A percentile compares a stretch with the other conserved stretches of the same genome.
phyloP scores from a whole-genome alignment of 805 yeast species.

The Suhomyces pyralidae region DNA sequence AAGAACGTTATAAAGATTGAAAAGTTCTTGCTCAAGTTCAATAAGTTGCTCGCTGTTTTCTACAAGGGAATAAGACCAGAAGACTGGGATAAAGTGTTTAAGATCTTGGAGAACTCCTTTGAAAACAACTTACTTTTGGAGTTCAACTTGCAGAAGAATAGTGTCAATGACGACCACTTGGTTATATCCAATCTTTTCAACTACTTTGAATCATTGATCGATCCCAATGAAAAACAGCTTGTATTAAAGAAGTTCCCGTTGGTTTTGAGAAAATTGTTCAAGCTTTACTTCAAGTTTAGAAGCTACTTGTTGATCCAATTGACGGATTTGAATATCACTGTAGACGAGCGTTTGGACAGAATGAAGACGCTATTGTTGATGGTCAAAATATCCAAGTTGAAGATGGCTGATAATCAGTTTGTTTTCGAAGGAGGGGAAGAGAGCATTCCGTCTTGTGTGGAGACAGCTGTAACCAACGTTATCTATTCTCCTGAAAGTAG shows the following conservation, averaged over 20 bases:
- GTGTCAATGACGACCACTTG: slow-evolving; percentile 52
- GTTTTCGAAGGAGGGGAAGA: slow-evolving; percentile 36
- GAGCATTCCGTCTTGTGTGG: slow-evolving; percentile 75
- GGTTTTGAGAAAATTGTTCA: slow-evolving; percentile 62
- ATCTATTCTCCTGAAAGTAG: slow-evolving; percentile 81
- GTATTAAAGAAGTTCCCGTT: slow-evolving; percentile 56
- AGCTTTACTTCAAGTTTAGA: slow-evolving; percentile 64
- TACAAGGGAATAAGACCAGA: slow-evolving; percentile 55
- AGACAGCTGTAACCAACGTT: slow-evolving; percentile 71
- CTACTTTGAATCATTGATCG: slow-evolving; percentile 63
- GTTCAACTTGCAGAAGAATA: slow-evolving; percentile 41
- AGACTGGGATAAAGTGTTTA: slow-evolving; percentile 80
- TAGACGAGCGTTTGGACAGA: slow-evolving; percentile 58
- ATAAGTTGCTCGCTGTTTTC: slow-evolving; percentile 55
- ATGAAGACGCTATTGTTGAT: slow-evolving; percentile 69
- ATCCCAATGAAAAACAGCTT: slow-evolving; percentile 38
- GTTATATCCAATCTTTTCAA: slow-evolving; percentile 63
- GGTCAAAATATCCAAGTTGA: slow-evolving; percentile 60
- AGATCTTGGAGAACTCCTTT: slow-evolving; percentile 67
- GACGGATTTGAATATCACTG: slow-evolving; percentile 55
- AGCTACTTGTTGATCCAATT: slow-evolving; percentile 63
- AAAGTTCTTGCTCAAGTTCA: slow-evolving; percentile 60
- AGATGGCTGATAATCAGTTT: slow-evolving; percentile 54
- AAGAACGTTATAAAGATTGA: slow-evolving; percentile 51
- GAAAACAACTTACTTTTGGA: slow-evolving; percentile 58